Base-by-base conservation (phyloP, 2,329 filamentous ascomycete genomes). In the Aschersonia sp. region DNA sequence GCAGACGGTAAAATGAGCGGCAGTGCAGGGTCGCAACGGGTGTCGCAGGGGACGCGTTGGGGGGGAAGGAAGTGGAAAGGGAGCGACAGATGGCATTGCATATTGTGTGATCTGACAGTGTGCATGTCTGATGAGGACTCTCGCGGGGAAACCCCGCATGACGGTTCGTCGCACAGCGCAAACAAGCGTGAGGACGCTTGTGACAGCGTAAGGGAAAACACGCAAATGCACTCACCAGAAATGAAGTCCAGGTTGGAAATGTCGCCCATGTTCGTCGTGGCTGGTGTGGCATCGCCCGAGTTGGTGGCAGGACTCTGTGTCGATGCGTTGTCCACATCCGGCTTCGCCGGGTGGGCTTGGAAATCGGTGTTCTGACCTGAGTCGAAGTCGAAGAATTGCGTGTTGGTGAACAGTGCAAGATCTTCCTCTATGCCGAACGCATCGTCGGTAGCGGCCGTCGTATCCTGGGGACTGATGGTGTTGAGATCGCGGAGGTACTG, bases 401-500 rank as follows among this genome's bases (percentile, higher is more conserved):
- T 81, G 65, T 90, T 89, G 49, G 84, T 87, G 67, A 89, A 92
- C 58, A 88, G 74, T 46, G 81, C 81, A 45, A 90, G 70, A 53
- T 88, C 82, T 50, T 83, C 79, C 56, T 86, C 81, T 52, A 84
- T 69, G 56, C 74, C 74, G 63, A 81, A 75, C 46, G 71, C 66
- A 47, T 83, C 77, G 51, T 81, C 73, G 47, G 63, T 61, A 7
- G 49, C 44, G 31, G 74, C 61, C 30, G 71, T 57, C 49, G 55
- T 56, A 46, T 71, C 75, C 51, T 82, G 72, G 47, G 83, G 76
- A 56, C 80, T 78, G 51, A 83, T 71, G 51, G 80, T 77, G 70
- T 95, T 95, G 58, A 95, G 73, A 56, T 89, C 84, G 58, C 86
- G 83, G 54, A 95, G 75, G 69, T 92, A 94, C 60, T 88, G 83